These are phyloP conservation scores for Fusarium gaditjirri DNA, from an alignment of 2,329 filamentous ascomycete species.

Conservation along the genomic window DNA sequence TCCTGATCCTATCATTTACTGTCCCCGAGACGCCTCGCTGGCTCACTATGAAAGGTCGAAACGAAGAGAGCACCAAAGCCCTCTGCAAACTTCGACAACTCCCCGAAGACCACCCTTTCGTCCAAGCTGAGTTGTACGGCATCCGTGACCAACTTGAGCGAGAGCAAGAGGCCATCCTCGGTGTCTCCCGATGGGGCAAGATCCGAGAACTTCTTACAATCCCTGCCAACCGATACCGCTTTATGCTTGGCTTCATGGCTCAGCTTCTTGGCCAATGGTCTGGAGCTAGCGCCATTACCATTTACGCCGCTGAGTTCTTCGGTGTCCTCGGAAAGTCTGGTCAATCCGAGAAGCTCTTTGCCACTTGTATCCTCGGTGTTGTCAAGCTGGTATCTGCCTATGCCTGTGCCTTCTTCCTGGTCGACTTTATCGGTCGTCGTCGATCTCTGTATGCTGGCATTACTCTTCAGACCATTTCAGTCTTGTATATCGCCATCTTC, in stretches of 20 bases:
- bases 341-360: slow-evolving; percentile 20
- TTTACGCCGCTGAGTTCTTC: slow-evolving; percentile 21
- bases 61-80: slow-evolving; percentile 9
- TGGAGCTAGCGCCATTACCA: slow-evolving; percentile 12
- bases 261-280: slow-evolving; percentile 21
- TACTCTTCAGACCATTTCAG: slow-evolving; percentile 2
- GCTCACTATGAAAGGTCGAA: slow-evolving; percentile 17
- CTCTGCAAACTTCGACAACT: slow-evolving; percentile 18
- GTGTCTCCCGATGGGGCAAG: slow-evolving; percentile 22
- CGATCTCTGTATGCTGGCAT: slow-evolving; percentile 9
- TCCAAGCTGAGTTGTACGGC: slow-evolving; percentile 11
- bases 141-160: slow-evolving; percentile 15
- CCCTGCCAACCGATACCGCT: slow-evolving; percentile 15
- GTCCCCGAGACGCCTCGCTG: slow-evolving; percentile 24
- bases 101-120: slow-evolving; percentile 8
- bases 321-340: slow-evolving; percentile 17
- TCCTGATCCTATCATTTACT: slow-evolving; percentile 11
- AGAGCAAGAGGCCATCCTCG: slow-evolving; percentile 15
- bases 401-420: slow-evolving; percentile 20
- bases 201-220: slow-evolving; percentile 15
- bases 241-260: slow-evolving; percentile 24
- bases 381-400: slow-evolving; percentile 16
- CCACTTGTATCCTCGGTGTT: slow-evolving; percentile 16
- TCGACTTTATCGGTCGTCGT: slow-evolving; percentile 17
- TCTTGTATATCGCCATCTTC: slow-evolving; percentile 23